A percentile compares a stretch with the other conserved stretches of the same genome.
phyloP scores from a whole-genome alignment of 169 alveolate genomes.

The Blepharisma undulans region DNA sequence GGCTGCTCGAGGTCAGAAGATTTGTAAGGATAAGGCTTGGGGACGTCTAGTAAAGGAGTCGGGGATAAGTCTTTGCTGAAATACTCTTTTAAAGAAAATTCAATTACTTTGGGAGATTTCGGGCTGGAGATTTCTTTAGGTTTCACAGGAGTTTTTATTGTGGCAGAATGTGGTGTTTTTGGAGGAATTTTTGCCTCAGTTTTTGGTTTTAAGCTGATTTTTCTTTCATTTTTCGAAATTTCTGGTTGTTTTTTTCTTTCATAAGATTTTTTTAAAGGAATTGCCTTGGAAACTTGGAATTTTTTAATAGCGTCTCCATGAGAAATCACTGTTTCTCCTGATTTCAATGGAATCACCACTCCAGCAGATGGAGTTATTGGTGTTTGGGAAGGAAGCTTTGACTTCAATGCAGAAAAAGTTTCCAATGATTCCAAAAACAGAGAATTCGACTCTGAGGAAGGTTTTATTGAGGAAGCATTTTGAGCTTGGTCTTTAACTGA shows the following conservation, averaged over 20 bases:
- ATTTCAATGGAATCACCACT: neutral
- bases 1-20: neutral
- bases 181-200: neutral
- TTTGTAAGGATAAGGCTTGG: neutral
- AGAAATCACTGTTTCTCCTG: constrained; percentile 5
- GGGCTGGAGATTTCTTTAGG: neutral
- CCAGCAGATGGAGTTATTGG: neutral
- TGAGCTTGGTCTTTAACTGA: neutral
- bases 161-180: neutral
- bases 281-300: neutral
- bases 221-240: neutral
- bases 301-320: neutral
- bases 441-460: neutral
- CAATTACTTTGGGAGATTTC: neutral
- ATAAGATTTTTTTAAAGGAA: neutral
- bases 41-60: neutral
- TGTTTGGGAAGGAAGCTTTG: neutral
- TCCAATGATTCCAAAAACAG: neutral
- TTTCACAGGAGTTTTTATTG: neutral
- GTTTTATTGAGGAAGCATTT: neutral
- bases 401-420: neutral
- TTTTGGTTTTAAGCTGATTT: neutral
- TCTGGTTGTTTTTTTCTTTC: neutral
- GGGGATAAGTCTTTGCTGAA: neutral
- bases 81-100: neutral